Conservation (phyloP, 495 filamentous ascomycete species). For the Schizothecium vesticola region DNA sequence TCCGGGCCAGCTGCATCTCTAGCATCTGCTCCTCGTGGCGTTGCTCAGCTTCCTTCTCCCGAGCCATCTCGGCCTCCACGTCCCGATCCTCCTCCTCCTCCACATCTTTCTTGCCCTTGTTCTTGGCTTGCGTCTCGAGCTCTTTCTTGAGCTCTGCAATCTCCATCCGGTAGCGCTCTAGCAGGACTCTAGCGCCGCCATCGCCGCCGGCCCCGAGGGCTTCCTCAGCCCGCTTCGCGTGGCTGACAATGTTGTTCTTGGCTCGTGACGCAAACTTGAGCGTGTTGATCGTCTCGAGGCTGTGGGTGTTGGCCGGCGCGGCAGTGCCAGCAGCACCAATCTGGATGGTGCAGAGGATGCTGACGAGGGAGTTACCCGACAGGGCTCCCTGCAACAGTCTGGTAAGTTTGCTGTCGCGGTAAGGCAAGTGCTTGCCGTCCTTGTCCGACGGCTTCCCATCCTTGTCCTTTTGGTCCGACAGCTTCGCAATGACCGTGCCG, state of each 20-base stretch:
- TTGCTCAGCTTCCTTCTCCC: slow-evolving; percentile 73
- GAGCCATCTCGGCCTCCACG: slow-evolving; percentile 58
- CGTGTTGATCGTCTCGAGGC: slow-evolving; percentile 87
- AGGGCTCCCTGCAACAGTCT: slow-evolving; percentile 86
- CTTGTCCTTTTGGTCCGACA: slow-evolving; percentile 81
- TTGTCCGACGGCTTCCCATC: slow-evolving; percentile 67
- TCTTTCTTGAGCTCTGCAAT: slow-evolving; percentile 77
- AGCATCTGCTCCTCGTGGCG: slow-evolving; percentile 96
- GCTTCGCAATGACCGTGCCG: slow-evolving; percentile 86
- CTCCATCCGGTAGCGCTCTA: slow-evolving; percentile 93
- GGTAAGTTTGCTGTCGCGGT: slow-evolving; percentile 95
- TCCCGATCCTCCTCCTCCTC: slow-evolving; percentile 57
- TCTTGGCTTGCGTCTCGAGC: slow-evolving; percentile 68
- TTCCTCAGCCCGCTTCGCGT: slow-evolving; percentile 92
- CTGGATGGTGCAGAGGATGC: slow-evolving; percentile 93
- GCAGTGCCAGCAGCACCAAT: slow-evolving; percentile 61
- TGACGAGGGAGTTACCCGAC: slow-evolving; percentile 89
- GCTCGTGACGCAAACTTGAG: slow-evolving; percentile 94
- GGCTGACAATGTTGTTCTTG: slow-evolving; percentile 96
- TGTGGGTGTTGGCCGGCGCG: slow-evolving; percentile 61
- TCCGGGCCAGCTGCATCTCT: slow-evolving; percentile 95
- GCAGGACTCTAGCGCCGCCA: slow-evolving; percentile 75
- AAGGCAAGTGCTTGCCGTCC: slow-evolving; percentile 85
- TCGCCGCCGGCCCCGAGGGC: slow-evolving; percentile 71
- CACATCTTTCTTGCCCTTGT: slow-evolving; percentile 55